Base-by-base conservation (phyloP, 2,329 filamentous ascomycete genomes). In the Nigrospora oryzae region DNA sequence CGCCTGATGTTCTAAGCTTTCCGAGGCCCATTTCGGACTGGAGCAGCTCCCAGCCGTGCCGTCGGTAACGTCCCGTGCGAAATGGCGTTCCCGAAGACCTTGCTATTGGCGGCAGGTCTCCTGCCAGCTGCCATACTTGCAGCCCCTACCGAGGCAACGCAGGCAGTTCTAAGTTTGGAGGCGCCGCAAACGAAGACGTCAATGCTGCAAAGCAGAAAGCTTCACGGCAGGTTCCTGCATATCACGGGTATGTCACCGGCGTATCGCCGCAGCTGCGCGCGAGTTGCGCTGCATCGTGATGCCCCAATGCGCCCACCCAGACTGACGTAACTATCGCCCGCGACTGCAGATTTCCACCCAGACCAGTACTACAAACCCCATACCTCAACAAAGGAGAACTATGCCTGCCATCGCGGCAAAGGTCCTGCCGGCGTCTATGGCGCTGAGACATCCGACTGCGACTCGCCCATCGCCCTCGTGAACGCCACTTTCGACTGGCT, bases 401-500 rank as follows among this genome's bases (percentile, higher is more conserved):
- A 77, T 50, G 83, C 84, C 49, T 98, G 93, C 65, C 93, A 98
- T 60, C 76, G 83, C 45, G 83, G 83, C 47, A 70, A 79, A 47
- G 93, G 93, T 12, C 70, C 79, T 6, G 86, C 91, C 8, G 91
- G 90, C 38, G 72, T 77, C 42, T 93, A 89, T 59, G 93, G 93
- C 57, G 83, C 89, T 45, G 87, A 93, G 63, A 89, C 83, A 1
- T 86, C 86, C 10, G 86, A 89, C 48, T 98, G 93, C 73, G 93
- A 98, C 67, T 79, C 87, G 3, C 91, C 93, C 0, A 66, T 83
- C 47, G 70, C 83, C 0, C 79, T 98, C 15, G 71, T 95, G 49
- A 86, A 97, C 63, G 85, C 87, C 55, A 97, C 91, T 0, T 88
- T 97, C 59, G 75, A 83, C 57, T 98, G 91, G 91, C 84, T 98